Percentiles rank a stretch among this genome's conserved stretches.
Conservation (phyloP, 2,329 filamentous ascomycete species). For the Fusarium sp. region DNA sequence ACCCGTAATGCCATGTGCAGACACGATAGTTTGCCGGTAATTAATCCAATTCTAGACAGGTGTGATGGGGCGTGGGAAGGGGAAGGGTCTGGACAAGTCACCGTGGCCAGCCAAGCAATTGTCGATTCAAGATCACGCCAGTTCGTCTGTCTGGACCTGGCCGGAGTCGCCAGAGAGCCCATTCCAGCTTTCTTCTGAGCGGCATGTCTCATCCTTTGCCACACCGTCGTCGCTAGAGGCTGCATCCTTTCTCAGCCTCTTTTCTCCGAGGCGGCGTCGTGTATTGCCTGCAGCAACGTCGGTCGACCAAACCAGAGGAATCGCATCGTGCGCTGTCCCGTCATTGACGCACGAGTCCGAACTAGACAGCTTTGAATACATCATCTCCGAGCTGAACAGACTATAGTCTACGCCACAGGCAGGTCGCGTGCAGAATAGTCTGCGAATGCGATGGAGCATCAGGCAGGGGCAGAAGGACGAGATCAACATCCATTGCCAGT, state of each 20-base stretch:
- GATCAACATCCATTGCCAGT: conserved; percentile 12
- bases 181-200: conserved; percentile 17
- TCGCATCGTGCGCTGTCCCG: background rate
- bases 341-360: background rate
- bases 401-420: conserved; percentile 5
- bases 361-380: background rate
- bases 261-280: background rate
- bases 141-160: conserved; percentile 17
- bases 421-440: conserved; percentile 17
- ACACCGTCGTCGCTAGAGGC: conserved; percentile 1
- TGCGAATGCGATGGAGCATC: conserved; percentile 14
- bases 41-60: conserved; percentile 18
- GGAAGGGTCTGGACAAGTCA: conserved; percentile 16
- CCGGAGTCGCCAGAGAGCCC: conserved; percentile 2
- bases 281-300: background rate
- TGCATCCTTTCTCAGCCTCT: background rate
- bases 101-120: conserved; percentile 8
- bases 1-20: conserved; percentile 5
- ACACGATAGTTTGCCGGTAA: conserved; percentile 18
- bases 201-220: conserved; percentile 21
- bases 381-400: background rate
- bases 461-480: conserved; percentile 3
- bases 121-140: conserved; percentile 26
- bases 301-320: background rate
- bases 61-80: conserved; percentile 13